Evolutionary conservation across 1,284 basidiomycete species (phyloP).

Genomic region (Cryptococcus sp.): DNA sequence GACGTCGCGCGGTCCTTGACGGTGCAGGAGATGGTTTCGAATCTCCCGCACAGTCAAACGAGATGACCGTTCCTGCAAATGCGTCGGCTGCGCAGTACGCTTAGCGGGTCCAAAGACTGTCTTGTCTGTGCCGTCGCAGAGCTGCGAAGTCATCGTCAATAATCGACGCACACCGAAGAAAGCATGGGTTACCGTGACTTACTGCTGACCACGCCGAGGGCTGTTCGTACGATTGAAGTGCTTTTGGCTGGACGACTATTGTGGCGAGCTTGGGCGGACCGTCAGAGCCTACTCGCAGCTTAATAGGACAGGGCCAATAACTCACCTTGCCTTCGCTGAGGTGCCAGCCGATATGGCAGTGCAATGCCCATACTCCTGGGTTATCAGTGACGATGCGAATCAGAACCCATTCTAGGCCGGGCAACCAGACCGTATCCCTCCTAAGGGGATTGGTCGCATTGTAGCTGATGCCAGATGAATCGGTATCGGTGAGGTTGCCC

Average conservation of each 20-base stretch:
- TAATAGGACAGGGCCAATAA: no score
- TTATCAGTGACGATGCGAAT: constrained; percentile 31
- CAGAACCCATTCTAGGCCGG: constrained; percentile 24
- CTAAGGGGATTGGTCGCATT: constrained; percentile 44
- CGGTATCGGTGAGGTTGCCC: constrained; percentile 32
- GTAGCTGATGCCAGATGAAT: constrained; percentile 13
- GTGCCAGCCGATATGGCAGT: constrained; percentile 39
- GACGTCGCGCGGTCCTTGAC: not conserved
- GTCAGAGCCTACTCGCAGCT: no score
- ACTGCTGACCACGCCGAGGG: constrained; percentile 21
- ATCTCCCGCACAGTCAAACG: not conserved
- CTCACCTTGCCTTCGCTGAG: constrained; percentile 21
- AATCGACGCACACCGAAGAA: not conserved
- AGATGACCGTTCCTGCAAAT: not conserved
- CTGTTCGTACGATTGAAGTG: constrained; percentile 6
- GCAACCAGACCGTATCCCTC: constrained; percentile 48
- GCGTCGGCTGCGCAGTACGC: not conserved
- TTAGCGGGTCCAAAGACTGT: constrained; percentile 17
- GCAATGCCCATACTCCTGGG: constrained; percentile 30
- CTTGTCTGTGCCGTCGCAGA: constrained; percentile 19
- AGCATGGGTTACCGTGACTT: not conserved
- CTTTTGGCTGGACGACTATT: constrained; percentile 27
- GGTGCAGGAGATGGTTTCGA: not conserved
- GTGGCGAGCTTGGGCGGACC: constrained; percentile 11
- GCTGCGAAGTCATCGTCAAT: constrained; percentile 1